Evolutionary conservation across 257 asterid genomes (phyloP), one percentile per base, ranked within the genome.

Genomic region (Perilla frutescens): DNA sequence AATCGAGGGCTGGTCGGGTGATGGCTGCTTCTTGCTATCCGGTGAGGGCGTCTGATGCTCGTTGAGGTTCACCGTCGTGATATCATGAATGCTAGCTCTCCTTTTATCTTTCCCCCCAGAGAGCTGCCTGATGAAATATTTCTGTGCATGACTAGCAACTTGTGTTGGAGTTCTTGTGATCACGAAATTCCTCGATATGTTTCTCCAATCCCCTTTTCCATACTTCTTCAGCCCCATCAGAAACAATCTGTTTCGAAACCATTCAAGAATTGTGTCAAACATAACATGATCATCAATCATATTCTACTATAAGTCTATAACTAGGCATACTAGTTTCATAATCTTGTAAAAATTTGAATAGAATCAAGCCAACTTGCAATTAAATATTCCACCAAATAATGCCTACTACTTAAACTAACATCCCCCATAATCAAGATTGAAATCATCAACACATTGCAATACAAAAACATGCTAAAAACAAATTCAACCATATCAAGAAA

Each of bases 141-240:
- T 95, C 62, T 95, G 99, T 26, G 99, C 99, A 82, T 92, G 99
- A 73, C 99, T 95, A 1, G 99, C 99, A 4, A 95, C 99, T 78
- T 95, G 99, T 11, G 99, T 92, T 6, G 99, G 99, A 6, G 97
- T 95, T 62, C 99, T 83, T 2, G 96, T 84, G n/a, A 84, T 83
- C 82, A 95, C 99, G 9, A 81, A 92, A 49, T 90, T 95, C 4
- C 98, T 83, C 0, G 99, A 92, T 57, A 95, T 95, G 69, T 95
- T 95, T 74, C 98, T 87, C 99, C 99, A 95, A 58, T 95, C 99
- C 11, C 99, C 99, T 67, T 95, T 95, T 37, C 99, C 99, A 53
- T 95, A 92, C 84, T 89, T 95, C 14, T 95, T 87, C 39, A 95
- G 81, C 88, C 99, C 99, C 97, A 92, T 76, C 80, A 95, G 62